Evolutionary conservation across 2,329 filamentous ascomycete genomes (phyloP), one percentile per base, ranked within the genome.

Genomic region (Phialocephala subalpina): DNA sequence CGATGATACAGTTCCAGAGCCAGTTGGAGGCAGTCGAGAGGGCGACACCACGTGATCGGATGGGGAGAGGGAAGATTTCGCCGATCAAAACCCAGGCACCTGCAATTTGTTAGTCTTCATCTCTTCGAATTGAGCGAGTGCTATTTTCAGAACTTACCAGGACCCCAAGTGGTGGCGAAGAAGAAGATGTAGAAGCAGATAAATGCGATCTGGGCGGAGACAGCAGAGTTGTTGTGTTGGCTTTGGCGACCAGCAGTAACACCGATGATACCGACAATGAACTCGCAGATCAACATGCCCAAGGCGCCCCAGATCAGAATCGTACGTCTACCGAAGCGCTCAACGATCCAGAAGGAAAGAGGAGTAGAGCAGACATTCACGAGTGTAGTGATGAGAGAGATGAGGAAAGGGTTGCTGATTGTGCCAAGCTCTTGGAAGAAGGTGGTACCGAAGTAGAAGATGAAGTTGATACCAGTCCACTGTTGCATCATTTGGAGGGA

Each of bases 131-230:
- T 12, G 2, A 27, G 20, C n/a, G n/a, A n/a, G 22, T 2, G 20
- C 86, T 88, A 29, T 84, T 85, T 63, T 58, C 18, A 7, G 8
- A 58, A 3, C 67, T 60, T 67, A 69, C 70, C 72, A 2, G 93
- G 92, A 61, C 93, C 93, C 93, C 93, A 97, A 70, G 93, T 97
- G 65, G 87, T 89, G 67, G 93, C 93, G 78, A 97, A 97, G 86
- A 91, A 95, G 86, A 93, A 94, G 84, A 97, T 94, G 86, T 94
- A 96, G 83, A 97, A 90, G 82, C 90, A 91, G 77, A 96, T 96
- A 82, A 97, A 96, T 67, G 92, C 88, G 71, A 97, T 93, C 84
- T 94, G 90, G 58, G 91, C 87, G 70, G 65, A 71, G 72, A 86
- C 84, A 38, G 88, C 89, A 2, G 81, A 70, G 67, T 84, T 80